These are phyloP conservation scores for Pythium scleroteichum DNA, from an alignment of 352 stramenopile species.

Conservation along the genomic window DNA sequence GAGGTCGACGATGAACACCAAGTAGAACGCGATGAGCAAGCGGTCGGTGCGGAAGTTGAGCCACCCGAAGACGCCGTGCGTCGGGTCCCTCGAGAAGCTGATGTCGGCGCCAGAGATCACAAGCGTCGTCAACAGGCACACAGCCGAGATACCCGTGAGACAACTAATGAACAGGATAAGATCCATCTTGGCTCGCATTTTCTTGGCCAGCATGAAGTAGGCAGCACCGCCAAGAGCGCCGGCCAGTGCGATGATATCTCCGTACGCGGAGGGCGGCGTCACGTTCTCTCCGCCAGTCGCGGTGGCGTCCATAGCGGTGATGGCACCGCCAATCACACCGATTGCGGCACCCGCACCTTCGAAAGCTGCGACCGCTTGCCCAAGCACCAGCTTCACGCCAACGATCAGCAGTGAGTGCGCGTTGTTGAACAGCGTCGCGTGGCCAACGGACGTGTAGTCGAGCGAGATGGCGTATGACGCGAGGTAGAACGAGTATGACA, in stretches of 20 bases:
- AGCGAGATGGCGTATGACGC: conserved; percentile 73
- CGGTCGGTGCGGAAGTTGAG: conserved; percentile 51
- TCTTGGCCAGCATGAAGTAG: conserved; percentile 84
- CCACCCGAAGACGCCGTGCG: conserved; percentile 86
- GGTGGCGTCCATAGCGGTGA: conserved; percentile 68
- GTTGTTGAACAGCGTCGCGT: conserved; percentile 86
- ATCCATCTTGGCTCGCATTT: conserved; percentile 68
- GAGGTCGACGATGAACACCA: conserved; percentile 87
- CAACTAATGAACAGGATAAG: conserved; percentile 69
- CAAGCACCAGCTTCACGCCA: conserved; percentile 62
- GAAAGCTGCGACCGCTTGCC: conserved; percentile 56
- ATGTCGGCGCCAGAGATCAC: conserved; percentile 54
- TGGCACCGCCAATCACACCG: conserved; percentile 65
- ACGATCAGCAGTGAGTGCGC: conserved; percentile 80
- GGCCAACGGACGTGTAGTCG: conserved; percentile 70
- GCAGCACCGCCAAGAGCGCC: conserved; percentile 66
- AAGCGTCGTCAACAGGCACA: conserved; percentile 65
- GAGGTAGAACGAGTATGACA: conserved; percentile 73
- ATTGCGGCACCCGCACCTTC: conserved; percentile 70
- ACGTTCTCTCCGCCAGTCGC: conserved; percentile 35
- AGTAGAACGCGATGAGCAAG: conserved; percentile 74
- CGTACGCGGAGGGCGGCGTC: conserved; percentile 46
- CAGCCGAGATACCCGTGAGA: conserved; percentile 55
- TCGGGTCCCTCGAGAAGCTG: conserved; percentile 54
- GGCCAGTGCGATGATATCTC: conserved; percentile 69